These are phyloP conservation scores for Mallotus repandus DNA, from an alignment of 441 rosid genomes.

Conservation along the genomic window DNA sequence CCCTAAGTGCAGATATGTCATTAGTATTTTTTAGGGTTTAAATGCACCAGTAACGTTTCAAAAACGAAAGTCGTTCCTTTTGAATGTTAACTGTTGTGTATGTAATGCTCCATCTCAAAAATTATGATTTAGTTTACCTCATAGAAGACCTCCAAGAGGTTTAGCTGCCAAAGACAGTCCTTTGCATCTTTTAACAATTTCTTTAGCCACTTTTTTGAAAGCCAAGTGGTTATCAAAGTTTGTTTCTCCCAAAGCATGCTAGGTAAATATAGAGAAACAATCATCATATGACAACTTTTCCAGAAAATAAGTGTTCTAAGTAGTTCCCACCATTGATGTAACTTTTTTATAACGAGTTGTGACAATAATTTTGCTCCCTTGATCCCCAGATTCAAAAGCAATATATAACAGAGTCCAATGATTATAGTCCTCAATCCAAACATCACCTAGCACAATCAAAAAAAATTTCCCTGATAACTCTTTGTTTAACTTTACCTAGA, in stretches of 20 bases:
- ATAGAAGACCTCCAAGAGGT: conserved; percentile 1
- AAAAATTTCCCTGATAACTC: conserved; percentile 11
- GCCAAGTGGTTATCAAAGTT: background rate
- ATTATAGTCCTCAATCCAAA: conserved; percentile 21
- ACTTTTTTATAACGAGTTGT: background rate
- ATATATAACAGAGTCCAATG: background rate
- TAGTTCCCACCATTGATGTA: background rate
- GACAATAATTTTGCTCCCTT: conserved; percentile 8
- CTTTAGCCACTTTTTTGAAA: conserved; percentile 18
- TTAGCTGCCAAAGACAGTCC: conserved; percentile 16
- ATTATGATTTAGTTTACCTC: background rate
- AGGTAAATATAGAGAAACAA: conserved; percentile 18
- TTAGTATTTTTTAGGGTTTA: no score
- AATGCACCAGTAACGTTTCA: no score
- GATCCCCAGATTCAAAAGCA: background rate
- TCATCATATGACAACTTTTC: background rate
- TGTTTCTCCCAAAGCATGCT: conserved; percentile 19
- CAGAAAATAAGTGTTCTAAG: background rate
- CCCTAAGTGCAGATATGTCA: no score
- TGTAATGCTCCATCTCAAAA: background rate
- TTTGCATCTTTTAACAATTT: conserved; percentile 1
- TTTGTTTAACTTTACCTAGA: conserved; percentile 22
- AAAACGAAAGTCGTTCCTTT: no score
- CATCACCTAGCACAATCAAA: conserved; percentile 12
- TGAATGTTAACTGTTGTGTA: no score